These are phyloP conservation scores for Pseudocercospora musae DNA, from an alignment of 2,329 filamentous ascomycete species.

Conservation along the genomic window DNA sequence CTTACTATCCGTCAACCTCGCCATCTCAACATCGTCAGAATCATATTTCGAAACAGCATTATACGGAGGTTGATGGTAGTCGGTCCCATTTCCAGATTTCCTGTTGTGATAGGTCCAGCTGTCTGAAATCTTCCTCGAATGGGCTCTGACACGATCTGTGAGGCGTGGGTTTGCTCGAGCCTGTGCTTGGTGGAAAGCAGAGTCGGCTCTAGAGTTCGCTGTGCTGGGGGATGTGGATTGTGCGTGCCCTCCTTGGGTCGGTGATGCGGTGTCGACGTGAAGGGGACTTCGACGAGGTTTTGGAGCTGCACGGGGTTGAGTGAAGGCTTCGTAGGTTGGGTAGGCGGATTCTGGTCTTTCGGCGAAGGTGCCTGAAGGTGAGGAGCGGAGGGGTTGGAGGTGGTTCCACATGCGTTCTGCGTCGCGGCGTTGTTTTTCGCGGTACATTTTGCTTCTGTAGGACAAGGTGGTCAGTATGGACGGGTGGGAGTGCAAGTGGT, in stretches of 20 bases:
- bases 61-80: neutral
- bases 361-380: slow-evolving; percentile 30
- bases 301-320: slow-evolving; percentile 28
- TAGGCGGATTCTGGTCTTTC: slow-evolving; percentile 19
- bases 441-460: slow-evolving; percentile 21
- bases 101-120: neutral
- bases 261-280: slow-evolving; percentile 3
- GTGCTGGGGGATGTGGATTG: neutral
- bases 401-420: slow-evolving; percentile 29
- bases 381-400: slow-evolving; percentile 32
- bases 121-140: slow-evolving; percentile 11
- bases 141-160: slow-evolving; percentile 7
- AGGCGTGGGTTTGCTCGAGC: neutral
- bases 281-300: slow-evolving; percentile 1
- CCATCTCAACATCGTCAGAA: neutral
- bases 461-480: neutral
- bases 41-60: neutral
- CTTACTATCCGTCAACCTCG: neutral
- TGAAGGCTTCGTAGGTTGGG: slow-evolving; percentile 30
- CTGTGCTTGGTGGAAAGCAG: neutral
- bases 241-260: neutral
- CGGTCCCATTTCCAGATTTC: neutral
- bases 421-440: slow-evolving; percentile 32
- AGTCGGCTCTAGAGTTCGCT: neutral
- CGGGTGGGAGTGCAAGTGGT: neutral